These are phyloP conservation scores for Diaporthe eres DNA, from an alignment of 2,329 filamentous ascomycete genomes.

Conservation along the genomic window DNA sequence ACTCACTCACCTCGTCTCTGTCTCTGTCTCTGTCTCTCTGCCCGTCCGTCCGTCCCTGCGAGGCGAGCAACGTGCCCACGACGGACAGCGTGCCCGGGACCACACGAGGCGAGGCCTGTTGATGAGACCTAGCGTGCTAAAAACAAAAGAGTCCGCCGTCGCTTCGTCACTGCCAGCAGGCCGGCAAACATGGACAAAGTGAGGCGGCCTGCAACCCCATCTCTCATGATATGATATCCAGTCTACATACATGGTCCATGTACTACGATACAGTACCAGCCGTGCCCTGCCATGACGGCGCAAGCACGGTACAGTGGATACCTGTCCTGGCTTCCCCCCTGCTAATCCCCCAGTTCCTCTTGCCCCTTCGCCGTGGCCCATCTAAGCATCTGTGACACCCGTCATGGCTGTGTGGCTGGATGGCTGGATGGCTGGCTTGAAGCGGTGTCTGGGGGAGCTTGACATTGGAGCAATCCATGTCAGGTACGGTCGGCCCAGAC, in stretches of 20 bases:
- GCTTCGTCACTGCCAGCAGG: neutral
- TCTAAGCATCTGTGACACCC: conserved; percentile 29
- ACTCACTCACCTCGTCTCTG: neutral
- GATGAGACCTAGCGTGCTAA: conserved; percentile 26
- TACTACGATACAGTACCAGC: neutral
- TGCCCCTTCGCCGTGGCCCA: conserved; percentile 1
- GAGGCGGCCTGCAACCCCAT: conserved; percentile 22
- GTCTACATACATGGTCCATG: neutral
- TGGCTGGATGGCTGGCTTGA: conserved; percentile 14
- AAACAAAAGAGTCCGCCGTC: neutral
- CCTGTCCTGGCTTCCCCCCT: neutral
- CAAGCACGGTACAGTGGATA: conserved; percentile 8
- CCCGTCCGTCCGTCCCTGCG: neutral
- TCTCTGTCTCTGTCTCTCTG: neutral
- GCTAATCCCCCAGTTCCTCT: neutral
- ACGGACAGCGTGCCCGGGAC: neutral
- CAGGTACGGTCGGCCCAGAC: conserved; percentile 37
- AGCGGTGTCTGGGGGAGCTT: conserved; percentile 27
- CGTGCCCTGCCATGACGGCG: neutral
- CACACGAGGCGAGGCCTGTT: conserved; percentile 18
- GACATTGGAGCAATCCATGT: conserved; percentile 37
- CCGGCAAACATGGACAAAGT: conserved; percentile 7
- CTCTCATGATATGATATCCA: conserved; percentile 13
- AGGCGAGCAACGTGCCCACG: conserved; percentile 12
- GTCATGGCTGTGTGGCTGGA: conserved; percentile 22